Base-by-base conservation (phyloP, 257 asterid species). In the Paraleonurus japonicus region DNA sequence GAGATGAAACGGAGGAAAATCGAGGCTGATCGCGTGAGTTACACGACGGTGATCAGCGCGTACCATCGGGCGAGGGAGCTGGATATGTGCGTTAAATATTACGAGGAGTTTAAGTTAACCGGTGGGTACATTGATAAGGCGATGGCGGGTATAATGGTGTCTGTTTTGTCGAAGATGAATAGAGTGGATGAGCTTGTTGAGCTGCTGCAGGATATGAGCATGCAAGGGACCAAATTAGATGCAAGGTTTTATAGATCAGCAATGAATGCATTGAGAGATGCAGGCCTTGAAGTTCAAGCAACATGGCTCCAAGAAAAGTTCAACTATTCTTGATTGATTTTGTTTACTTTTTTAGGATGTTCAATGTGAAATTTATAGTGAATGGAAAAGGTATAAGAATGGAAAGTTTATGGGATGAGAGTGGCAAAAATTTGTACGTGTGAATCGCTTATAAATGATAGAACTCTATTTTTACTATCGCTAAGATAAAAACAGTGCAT, bases 141-240 rank as follows among this genome's bases (percentile, higher is more conserved):
- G 4, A 81, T 94, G 96, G 96, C 92, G 3, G 97, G 96, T 7
- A 82, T 89, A 9, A 91, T 91, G 96, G 93, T 94, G 7, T 81
- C 91, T 3, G 93, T 94, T 5, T 86, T 89, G 39, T 88, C 96
- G 7, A 94, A 94, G 76, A 84, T 78, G 82, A 94, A 89, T 35
- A 73, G 84, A 37, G 85, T 88, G 0, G 89, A 89, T 61, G 96
- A 94, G 61, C 60, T 94, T 53, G 87, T 91, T 0, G 89, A 83
- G 85, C 88, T 94, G 45, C 65, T 94, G 85, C 86, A 79, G 67
- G 95, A 88, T 32, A 84, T 94, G 92, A 91, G 88, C 71, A 64
- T 22, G 59, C 75, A 84, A 48, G 95, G 88, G 39, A 72, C 91
- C 1, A 45, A 81, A 20, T 62, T 91, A 65, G 97, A 91, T 62